These are phyloP conservation scores for Amylocystis lapponica DNA, from an alignment of 768 basidiomycete genomes.

Conservation along the genomic window DNA sequence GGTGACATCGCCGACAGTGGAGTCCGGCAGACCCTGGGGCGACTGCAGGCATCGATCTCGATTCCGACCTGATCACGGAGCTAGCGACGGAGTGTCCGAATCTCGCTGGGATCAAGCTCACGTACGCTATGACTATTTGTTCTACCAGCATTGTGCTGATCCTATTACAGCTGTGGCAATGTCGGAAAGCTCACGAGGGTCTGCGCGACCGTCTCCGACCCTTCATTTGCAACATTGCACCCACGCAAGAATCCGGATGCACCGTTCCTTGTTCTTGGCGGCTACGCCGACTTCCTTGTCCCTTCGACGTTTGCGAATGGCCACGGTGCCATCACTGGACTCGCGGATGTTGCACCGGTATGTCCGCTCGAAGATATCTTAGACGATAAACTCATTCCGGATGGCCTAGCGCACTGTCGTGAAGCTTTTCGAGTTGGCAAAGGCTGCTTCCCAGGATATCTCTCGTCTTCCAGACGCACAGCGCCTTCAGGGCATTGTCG, in stretches of 20 bases:
- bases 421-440: constrained; percentile 58
- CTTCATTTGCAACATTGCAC: constrained; percentile 48
- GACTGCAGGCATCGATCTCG: constrained; percentile 84
- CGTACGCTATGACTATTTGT: constrained; percentile 44
- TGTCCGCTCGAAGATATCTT: constrained; percentile 11
- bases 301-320: constrained; percentile 68
- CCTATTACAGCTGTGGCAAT: constrained; percentile 65
- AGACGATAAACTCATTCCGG: not conserved
- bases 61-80: constrained; percentile 81
- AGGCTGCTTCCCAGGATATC: constrained; percentile 49
- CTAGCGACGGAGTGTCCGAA: constrained; percentile 75
- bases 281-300: constrained; percentile 78
- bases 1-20: constrained; percentile 2
- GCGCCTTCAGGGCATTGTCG: constrained; percentile 73
- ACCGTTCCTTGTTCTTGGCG: constrained; percentile 85
- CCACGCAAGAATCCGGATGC: constrained; percentile 64
- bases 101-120: constrained; percentile 83
- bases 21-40: constrained; percentile 70
- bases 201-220: constrained; percentile 55
- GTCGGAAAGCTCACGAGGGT: constrained; percentile 90
- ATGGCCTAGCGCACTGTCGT: constrained; percentile 52
- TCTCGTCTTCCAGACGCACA: constrained; percentile 62
- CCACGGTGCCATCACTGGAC: constrained; percentile 87
- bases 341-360: constrained; percentile 80
- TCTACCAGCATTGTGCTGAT: constrained; percentile 2